Percentiles rank a stretch among this genome's conserved stretches.
phyloP scores from a whole-genome alignment of 179 eudicot species.

The Corrigiola litoralis region DNA sequence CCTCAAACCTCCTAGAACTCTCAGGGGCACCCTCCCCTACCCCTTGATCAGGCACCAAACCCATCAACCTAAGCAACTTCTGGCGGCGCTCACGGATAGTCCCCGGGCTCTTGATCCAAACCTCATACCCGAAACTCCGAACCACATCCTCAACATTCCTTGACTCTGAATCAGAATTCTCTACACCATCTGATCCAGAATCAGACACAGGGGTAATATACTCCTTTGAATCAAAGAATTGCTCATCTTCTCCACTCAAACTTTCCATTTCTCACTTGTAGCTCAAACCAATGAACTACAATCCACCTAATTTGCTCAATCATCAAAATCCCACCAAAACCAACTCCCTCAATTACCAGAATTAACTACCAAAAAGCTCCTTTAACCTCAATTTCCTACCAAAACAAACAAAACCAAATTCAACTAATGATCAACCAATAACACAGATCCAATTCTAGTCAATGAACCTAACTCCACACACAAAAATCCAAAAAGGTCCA shows the following conservation, averaged over 20 bases:
- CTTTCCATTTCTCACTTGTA: constrained; percentile 27
- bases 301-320: constrained; percentile 17
- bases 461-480: background rate
- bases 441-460: constrained; percentile 27
- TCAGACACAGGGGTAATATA: constrained; percentile 59
- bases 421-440: constrained; percentile 12
- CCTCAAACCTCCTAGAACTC: constrained; percentile 19
- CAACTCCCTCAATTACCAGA: background rate
- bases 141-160: constrained; percentile 18
- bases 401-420: constrained; percentile 6
- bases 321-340: constrained; percentile 4
- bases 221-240: constrained; percentile 61
- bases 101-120: constrained; percentile 59
- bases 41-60: constrained; percentile 25
- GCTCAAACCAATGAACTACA: constrained; percentile 27
- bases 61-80: constrained; percentile 59
- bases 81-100: constrained; percentile 51
- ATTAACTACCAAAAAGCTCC: constrained; percentile 1
- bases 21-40: constrained; percentile 24
- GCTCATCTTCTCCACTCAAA: constrained; percentile 46
- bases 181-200: constrained; percentile 48
- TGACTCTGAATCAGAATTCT: constrained; percentile 38
- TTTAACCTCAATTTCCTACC: background rate
- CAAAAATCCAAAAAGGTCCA: background rate
- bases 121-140: constrained; percentile 48